These are phyloP conservation scores for Theobroma cacao DNA, from an alignment of 345 rosid genomes.

Conservation along the genomic window DNA sequence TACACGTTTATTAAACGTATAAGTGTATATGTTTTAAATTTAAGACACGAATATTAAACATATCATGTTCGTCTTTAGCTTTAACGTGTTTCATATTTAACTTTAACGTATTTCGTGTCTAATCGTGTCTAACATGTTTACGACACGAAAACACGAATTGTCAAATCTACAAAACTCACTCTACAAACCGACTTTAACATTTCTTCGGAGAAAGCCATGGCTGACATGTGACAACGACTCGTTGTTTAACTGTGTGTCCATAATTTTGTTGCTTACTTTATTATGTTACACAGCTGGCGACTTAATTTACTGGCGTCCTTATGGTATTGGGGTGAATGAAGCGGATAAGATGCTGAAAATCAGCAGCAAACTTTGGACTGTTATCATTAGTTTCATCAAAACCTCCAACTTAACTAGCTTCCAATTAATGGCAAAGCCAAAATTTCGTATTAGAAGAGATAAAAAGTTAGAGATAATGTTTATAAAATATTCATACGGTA, in stretches of 20 bases:
- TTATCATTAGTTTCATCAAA: background rate
- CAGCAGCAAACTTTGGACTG: background rate
- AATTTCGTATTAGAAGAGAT: no score
- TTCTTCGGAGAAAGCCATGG: background rate
- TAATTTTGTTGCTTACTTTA: background rate
- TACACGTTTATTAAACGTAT: no score
- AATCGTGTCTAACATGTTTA: no score
- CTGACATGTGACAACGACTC: background rate
- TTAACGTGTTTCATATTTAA: no score
- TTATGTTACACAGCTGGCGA: background rate
- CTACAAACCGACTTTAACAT: background rate
- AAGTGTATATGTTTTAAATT: no score
- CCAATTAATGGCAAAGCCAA: no score
- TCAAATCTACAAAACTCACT: background rate
- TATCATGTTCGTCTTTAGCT: no score
- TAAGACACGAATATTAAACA: no score
- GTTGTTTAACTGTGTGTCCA: background rate
- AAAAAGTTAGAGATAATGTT: no score
- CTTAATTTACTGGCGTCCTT: background rate
- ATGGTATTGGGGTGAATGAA: background rate
- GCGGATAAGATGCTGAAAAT: background rate
- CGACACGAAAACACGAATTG: no score
- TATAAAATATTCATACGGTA: no score
- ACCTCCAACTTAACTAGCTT: background rate
- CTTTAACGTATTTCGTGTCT: no score